phyloP scores from a whole-genome alignment of 768 basidiomycete species.

The Tephrocybe sp. region DNA sequence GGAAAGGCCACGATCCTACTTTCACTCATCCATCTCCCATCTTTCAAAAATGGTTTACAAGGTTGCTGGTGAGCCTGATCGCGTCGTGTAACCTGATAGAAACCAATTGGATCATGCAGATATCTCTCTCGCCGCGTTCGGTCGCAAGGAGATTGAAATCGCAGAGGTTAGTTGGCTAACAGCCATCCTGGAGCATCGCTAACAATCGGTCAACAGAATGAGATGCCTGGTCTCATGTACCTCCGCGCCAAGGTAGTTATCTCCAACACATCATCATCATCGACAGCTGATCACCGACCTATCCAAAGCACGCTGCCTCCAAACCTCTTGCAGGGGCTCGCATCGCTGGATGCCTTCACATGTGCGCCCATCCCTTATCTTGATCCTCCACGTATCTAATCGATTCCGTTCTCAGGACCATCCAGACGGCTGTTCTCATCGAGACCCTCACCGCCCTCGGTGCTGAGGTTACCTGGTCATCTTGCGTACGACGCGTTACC shows the following conservation, averaged over 20 bases:
- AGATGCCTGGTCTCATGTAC: conserved; percentile 96
- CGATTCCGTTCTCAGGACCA: conserved; percentile 65
- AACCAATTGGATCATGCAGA: conserved; percentile 42
- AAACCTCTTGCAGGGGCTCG: conserved; percentile 93
- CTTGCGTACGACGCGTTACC: conserved; percentile 64
- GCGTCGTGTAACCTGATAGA: neutral
- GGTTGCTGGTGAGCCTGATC: conserved; percentile 65
- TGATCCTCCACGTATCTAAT: conserved; percentile 3
- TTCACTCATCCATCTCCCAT: conserved; percentile 22
- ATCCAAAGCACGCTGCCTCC: conserved; percentile 63
- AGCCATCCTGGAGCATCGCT: conserved; percentile 13
- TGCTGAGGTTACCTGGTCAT: conserved; percentile 98
- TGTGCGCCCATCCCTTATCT: conserved; percentile 48
- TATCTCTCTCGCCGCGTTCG: conserved; percentile 96
- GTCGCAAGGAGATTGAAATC: conserved; percentile 99
- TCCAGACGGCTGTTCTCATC: conserved; percentile 97
- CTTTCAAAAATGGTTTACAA: conserved; percentile 74
- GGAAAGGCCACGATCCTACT: conserved; percentile 17
- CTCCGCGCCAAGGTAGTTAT: conserved; percentile 73
- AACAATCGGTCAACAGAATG: conserved; percentile 51
- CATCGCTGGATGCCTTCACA: conserved; percentile 97
- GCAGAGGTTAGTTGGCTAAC: conserved; percentile 69
- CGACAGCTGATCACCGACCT: conserved; percentile 23
- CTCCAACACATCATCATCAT: conserved; percentile 11
- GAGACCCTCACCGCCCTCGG: conserved; percentile 95